Conservation (phyloP, 352 stramenopile genomes). For the Thalassiosira exigua region DNA sequence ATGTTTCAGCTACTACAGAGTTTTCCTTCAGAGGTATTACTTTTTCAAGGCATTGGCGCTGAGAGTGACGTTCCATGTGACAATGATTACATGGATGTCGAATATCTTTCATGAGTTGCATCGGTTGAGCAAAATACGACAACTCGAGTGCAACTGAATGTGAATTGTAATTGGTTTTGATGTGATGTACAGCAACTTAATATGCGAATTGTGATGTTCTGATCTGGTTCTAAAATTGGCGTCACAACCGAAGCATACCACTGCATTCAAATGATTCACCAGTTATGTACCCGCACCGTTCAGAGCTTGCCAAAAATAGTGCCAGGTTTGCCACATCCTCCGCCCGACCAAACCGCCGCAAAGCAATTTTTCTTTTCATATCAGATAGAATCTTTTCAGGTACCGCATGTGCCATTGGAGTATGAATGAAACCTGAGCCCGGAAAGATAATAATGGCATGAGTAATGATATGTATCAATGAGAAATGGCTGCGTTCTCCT, state of each 20-base stretch:
- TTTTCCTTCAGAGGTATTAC: background rate
- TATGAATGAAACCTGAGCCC: constrained; percentile 67
- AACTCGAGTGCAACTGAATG: background rate
- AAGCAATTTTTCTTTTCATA: constrained; percentile 52
- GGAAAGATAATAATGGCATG: background rate
- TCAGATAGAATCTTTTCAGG: constrained; percentile 58
- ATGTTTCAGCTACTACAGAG: background rate
- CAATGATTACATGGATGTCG: background rate
- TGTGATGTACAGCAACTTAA: too few species aligned
- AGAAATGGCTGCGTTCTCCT: constrained; percentile 27
- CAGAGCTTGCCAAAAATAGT: constrained; percentile 62
- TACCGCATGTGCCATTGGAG: constrained; percentile 65
- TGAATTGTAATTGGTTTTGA: background rate
- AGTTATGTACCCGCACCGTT: constrained; percentile 71
- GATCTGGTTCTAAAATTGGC: background rate
- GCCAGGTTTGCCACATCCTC: constrained; percentile 71
- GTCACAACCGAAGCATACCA: constrained; percentile 73
- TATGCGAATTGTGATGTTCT: background rate
- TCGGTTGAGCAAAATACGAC: too few species aligned
- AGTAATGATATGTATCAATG: background rate
- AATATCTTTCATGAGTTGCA: constrained; percentile 5
- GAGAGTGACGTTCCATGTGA: background rate
- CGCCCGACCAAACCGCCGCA: constrained; percentile 56
- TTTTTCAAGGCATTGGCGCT: background rate
- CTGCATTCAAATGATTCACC: constrained; percentile 67